Base-by-base conservation (phyloP, 73 alveolate genomes). In the Stentor roeselii region DNA sequence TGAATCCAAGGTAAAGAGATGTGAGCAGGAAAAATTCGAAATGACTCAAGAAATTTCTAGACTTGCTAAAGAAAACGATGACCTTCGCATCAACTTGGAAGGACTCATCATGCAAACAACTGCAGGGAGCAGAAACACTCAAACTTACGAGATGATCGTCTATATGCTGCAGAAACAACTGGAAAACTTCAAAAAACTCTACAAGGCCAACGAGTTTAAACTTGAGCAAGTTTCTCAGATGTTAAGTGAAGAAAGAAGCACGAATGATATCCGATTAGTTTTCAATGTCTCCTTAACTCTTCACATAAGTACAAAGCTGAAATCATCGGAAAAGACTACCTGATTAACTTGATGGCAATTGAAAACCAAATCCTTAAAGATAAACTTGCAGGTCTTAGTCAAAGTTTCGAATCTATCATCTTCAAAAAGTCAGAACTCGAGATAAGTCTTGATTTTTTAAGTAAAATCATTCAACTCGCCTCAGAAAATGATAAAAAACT, bases 201-300 rank as follows among this genome's bases (percentile, higher is more conserved):
- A 21, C 0, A 27, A 21, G 1, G 37, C 37, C 21, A 21, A 40
- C 34, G 80, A 67, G 34, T n/a, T 1, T 15, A 67, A 67, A 32
- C 37, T 67, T 11, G 50, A 67, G 14, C 42, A 67, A 67, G 11
- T 21, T 32, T 67, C 80, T 21, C 42, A 21, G 34, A 40, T 27
- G 14, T 34, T 21, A 1, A 1, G 11, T 21, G 37, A n/a, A 21
- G 80, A 67, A 67, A n/a, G 37, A 30, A 67, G 11, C 27, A 2
- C 34, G 34, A 67, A 67, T 67, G 80, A 67, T 67, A 21, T 50
- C 67, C 67, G 67, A 50, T 50, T 50, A 50, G 21, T 50, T 50
- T 11, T 50, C 6, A 11, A 21, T 50, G 21, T 50, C 21, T 21
- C 67, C 67, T 50, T 50, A 50, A 50, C 67, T 50, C 67, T 50